Conservation (phyloP, 169 alveolate genomes). For the Eimeria maxima region DNA sequence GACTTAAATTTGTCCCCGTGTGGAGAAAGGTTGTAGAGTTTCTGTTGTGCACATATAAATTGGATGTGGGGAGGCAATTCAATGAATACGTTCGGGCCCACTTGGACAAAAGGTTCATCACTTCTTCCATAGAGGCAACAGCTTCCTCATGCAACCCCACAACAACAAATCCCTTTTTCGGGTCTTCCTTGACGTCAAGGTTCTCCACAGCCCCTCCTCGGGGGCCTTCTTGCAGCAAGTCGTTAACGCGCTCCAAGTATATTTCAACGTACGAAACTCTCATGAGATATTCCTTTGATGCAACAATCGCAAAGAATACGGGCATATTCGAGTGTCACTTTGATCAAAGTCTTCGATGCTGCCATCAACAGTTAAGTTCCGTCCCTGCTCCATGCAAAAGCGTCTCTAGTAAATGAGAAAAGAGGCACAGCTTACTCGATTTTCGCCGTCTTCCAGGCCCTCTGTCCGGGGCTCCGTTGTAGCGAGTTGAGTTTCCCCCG, state of each 20-base stretch:
- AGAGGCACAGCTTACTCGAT: conserved; percentile 28
- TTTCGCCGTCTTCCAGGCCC: conserved; percentile 72
- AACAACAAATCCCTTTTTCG: conserved; percentile 91
- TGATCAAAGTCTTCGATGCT: background rate
- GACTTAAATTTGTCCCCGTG: background rate
- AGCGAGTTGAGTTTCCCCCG: conserved; percentile 75
- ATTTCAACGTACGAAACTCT: conserved; percentile 92
- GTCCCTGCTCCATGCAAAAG: background rate
- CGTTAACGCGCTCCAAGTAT: conserved; percentile 93
- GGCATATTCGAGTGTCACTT: background rate
- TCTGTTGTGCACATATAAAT: background rate
- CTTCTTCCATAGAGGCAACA: conserved; percentile 90
- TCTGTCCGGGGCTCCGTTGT: background rate
- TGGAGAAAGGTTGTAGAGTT: background rate
- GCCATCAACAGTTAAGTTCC: background rate
- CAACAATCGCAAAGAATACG: background rate
- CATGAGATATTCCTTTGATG: conserved; percentile 88
- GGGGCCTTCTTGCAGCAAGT: conserved; percentile 89
- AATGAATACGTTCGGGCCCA: conserved; percentile 25
- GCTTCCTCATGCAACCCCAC: conserved; percentile 90
- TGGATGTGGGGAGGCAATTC: background rate
- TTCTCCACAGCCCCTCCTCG: conserved; percentile 88
- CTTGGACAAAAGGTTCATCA: conserved; percentile 87
- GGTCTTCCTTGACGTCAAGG: conserved; percentile 92
- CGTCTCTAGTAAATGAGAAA: background rate